Percentiles rank a stretch among this genome's conserved stretches.
Evolutionary conservation across 2,329 filamentous ascomycete genomes (phyloP).

Genomic region (Talaromyces verruculosus): DNA sequence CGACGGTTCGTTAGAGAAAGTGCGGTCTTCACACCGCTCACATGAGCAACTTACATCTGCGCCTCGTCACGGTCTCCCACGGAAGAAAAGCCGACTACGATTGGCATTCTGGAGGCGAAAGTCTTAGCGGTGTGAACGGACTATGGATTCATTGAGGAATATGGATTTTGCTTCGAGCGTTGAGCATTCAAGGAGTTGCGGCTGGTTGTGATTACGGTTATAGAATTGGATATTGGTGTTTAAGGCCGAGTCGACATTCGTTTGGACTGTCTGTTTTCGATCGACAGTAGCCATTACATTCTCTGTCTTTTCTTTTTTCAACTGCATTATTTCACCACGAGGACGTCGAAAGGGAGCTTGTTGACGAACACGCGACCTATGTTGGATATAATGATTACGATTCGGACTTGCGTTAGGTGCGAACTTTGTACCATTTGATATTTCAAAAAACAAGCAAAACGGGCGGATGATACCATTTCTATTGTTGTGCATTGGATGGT

Average conservation of each 20-base stretch:
- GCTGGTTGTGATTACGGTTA: constrained; percentile 3
- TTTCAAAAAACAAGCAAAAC: not conserved
- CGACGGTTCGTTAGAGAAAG: constrained; percentile 31
- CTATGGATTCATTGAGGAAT: not conserved
- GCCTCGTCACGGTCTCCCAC: constrained; percentile 25
- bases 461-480: constrained; percentile 16
- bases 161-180: not conserved
- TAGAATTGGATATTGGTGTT: constrained; percentile 8
- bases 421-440: constrained; percentile 14
- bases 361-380: not conserved
- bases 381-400: constrained; percentile 7
- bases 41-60: constrained; percentile 10
- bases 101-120: constrained; percentile 45
- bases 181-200: constrained; percentile 10
- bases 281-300: not conserved
- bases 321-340: not conserved
- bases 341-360: not conserved
- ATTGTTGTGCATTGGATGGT: constrained; percentile 15
- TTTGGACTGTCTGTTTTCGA: not conserved
- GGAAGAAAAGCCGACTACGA: constrained; percentile 42
- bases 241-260: not conserved
- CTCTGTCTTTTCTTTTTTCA: not conserved
- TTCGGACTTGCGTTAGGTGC: not conserved
- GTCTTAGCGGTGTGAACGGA: constrained; percentile 29
- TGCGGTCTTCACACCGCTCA: constrained; percentile 24